These are phyloP conservation scores for Leccinum subrobustum DNA, from an alignment of 1,284 basidiomycete genomes.

Conservation along the genomic window DNA sequence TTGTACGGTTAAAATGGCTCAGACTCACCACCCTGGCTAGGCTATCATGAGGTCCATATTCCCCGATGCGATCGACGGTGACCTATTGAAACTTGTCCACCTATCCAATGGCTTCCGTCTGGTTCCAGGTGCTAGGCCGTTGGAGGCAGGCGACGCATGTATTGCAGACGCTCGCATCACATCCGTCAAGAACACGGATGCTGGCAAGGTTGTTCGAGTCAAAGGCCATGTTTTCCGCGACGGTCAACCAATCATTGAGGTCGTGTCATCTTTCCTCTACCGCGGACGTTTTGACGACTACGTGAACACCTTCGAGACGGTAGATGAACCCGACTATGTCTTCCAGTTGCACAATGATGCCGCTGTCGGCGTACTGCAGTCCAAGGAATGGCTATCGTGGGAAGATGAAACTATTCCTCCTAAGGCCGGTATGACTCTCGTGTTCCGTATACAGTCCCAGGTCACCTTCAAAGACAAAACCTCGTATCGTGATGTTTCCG, in stretches of 20 bases:
- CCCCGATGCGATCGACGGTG: slow-evolving; percentile 88
- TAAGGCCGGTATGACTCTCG: slow-evolving; percentile 76
- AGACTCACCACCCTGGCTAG: slow-evolving; percentile 41
- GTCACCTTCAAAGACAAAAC: slow-evolving; percentile 91
- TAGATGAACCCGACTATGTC: slow-evolving; percentile 86
- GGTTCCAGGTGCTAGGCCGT: slow-evolving; percentile 72
- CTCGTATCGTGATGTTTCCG: slow-evolving; percentile 80
- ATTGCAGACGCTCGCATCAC: slow-evolving; percentile 86
- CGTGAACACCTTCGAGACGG: slow-evolving; percentile 92
- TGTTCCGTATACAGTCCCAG: slow-evolving; percentile 87
- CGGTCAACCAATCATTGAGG: slow-evolving; percentile 84
- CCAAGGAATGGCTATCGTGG: slow-evolving; percentile 99
- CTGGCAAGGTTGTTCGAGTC: slow-evolving; percentile 93
- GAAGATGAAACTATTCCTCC: slow-evolving; percentile 80
- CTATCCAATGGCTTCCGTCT: slow-evolving; percentile 95
- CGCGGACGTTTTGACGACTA: slow-evolving; percentile 93
- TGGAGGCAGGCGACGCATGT: slow-evolving; percentile 88
- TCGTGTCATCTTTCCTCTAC: slow-evolving; percentile 94
- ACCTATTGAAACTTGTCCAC: slow-evolving; percentile 94
- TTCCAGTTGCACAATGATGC: slow-evolving; percentile 79
- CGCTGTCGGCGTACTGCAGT: slow-evolving; percentile 79
- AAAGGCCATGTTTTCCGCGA: slow-evolving; percentile 82
- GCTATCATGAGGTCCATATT: slow-evolving; percentile 98
- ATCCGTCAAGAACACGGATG: slow-evolving; percentile 88
- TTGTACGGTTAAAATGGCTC: slow-evolving; percentile 11